Evolutionary conservation across 73 alveolate species (phyloP).

Genomic region (Paramecium octaurelia): DNA sequence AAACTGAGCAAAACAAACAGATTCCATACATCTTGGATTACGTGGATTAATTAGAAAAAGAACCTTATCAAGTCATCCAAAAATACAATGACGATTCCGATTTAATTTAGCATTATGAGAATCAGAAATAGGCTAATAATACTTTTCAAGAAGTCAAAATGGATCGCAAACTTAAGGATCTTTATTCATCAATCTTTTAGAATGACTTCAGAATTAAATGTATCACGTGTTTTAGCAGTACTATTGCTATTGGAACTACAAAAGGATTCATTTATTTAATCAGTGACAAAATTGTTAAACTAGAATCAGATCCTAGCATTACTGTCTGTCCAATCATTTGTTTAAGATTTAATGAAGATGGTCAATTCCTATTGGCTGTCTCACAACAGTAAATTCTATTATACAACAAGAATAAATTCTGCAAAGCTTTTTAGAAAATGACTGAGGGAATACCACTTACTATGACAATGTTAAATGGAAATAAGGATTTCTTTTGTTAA

Average conservation of each 20-base stretch:
- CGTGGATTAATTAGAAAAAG: constrained; percentile 23
- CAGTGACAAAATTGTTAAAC: neutral
- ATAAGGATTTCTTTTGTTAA: neutral
- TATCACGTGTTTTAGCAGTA: neutral
- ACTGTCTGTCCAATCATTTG: neutral
- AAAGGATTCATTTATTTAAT: neutral
- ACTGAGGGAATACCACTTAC: neutral
- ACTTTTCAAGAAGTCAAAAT: neutral
- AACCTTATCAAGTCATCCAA: neutral
- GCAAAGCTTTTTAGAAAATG: neutral
- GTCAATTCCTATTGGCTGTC: neutral
- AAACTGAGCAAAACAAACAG: neutral
- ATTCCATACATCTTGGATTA: constrained; percentile 15
- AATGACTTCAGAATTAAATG: neutral
- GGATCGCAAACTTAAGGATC: neutral
- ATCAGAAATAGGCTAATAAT: neutral
- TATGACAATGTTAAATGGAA: neutral
- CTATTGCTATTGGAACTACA: constrained; percentile 10
- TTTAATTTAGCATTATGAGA: neutral
- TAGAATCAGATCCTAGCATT: constrained; percentile 42
- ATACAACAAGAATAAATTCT: neutral
- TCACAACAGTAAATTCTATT: neutral
- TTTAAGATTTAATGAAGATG: neutral
- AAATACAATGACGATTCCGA: neutral
- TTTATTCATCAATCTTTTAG: neutral